These are phyloP conservation scores for Candida neerlandica DNA, from an alignment of 1,139 yeast genomes.

Conservation along the genomic window DNA sequence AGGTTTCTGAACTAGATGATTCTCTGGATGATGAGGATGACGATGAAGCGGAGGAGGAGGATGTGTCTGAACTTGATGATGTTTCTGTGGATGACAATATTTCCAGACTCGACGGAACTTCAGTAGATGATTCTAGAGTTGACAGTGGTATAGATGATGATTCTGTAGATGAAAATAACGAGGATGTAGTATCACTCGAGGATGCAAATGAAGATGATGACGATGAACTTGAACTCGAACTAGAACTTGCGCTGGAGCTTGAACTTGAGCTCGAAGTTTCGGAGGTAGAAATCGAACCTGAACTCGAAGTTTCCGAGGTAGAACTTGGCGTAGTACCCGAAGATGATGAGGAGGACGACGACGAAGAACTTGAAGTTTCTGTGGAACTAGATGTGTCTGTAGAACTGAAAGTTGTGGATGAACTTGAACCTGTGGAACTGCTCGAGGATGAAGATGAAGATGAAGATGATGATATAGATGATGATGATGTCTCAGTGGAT, in stretches of 20 bases:
- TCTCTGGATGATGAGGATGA: slow-evolving; percentile 6
- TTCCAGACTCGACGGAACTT: not conserved
- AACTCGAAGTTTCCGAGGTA: not conserved
- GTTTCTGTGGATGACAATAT: slow-evolving; percentile 7
- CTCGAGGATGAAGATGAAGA: not conserved
- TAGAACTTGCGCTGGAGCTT: slow-evolving; percentile 8
- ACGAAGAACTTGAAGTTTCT: not conserved
- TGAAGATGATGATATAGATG: slow-evolving; percentile 1
- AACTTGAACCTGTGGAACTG: not conserved
- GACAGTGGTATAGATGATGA: slow-evolving; percentile 8
- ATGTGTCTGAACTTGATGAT: not conserved
- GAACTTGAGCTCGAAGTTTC: slow-evolving; percentile 6
- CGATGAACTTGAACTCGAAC: slow-evolving; percentile 13
- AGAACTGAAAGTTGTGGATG: not conserved
- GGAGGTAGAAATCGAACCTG: not conserved
- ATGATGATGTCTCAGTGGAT: not conserved
- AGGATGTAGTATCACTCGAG: slow-evolving; percentile 5
- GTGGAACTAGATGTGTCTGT: not conserved
- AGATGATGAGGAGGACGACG: slow-evolving; percentile 6
- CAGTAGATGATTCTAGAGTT: slow-evolving; percentile 10
- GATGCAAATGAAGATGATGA: slow-evolving; percentile 10
- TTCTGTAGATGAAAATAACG: not conserved
- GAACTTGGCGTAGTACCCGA: slow-evolving; percentile 1
- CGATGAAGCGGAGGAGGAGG: slow-evolving; percentile 10
- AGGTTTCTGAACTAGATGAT: not conserved